Evolutionary conservation across 148 eudicot species (phyloP).

Genomic region (Persicaria maculosa): DNA sequence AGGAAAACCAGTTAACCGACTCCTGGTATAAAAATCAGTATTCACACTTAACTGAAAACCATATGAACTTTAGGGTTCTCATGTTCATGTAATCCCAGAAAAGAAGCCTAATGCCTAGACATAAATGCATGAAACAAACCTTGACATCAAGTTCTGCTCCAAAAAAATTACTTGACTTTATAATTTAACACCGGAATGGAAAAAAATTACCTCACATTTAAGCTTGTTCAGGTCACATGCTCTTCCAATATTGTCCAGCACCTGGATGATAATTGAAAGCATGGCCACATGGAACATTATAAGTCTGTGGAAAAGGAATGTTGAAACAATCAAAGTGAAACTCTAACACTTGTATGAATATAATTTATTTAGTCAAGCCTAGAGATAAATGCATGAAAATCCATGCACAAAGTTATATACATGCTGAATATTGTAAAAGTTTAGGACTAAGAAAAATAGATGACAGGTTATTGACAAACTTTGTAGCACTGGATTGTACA

Average conservation of each 20-base stretch:
- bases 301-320: not conserved
- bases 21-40: too few species aligned
- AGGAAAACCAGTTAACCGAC: too few species aligned
- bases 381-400: not conserved
- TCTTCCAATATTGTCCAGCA: conserved; percentile 66
- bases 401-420: not conserved
- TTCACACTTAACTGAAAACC: too few species aligned
- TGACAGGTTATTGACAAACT: not conserved
- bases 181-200: not conserved
- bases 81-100: too few species aligned
- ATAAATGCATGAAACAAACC: not conserved
- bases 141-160: not conserved
- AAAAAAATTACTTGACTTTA: not conserved
- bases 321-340: not conserved
- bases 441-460: not conserved
- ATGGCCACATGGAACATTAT: too few species aligned
- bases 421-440: too few species aligned
- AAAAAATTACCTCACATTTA: conserved; percentile 46
- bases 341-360: not conserved
- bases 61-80: too few species aligned
- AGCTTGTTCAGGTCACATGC: conserved; percentile 56
- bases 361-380: not conserved
- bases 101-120: too few species aligned
- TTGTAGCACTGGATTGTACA: too few species aligned
- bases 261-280: conserved; percentile 40